Conservation (phyloP, 306 rosid species). For the Alnus glutinosa region DNA sequence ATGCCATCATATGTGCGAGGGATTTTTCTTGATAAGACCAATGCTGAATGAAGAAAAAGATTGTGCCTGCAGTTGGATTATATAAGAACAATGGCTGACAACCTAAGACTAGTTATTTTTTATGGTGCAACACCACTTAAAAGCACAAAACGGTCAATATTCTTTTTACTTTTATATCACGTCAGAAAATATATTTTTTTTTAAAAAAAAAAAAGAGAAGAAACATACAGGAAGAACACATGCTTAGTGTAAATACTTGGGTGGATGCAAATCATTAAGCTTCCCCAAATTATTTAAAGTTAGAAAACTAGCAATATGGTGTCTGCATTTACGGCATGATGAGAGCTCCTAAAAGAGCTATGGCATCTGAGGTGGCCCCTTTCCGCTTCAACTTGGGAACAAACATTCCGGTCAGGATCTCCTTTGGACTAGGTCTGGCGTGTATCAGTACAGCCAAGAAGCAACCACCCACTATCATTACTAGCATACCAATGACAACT, state of each 20-base stretch:
- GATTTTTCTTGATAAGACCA: slow-evolving; percentile 21
- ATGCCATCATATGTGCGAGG: slow-evolving; percentile 16
- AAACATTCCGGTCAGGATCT: slow-evolving; percentile 10
- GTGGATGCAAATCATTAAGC: neutral
- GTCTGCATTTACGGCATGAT: slow-evolving; percentile 21
- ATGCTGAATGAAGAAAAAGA: slow-evolving; percentile 25
- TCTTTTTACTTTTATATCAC: too few species aligned
- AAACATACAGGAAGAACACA: too few species aligned
- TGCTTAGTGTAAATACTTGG: neutral
- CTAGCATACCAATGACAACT: neutral
- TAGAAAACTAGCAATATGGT: neutral
- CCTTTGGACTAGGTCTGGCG: slow-evolving; percentile 2
- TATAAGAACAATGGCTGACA: neutral
- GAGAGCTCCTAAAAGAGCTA: slow-evolving; percentile 26
- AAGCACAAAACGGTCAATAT: too few species aligned
- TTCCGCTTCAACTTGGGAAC: slow-evolving; percentile 11
- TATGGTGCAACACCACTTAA: neutral
- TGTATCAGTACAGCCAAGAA: slow-evolving; percentile 19
- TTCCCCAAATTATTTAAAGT: neutral
- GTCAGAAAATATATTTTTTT: too few species aligned
- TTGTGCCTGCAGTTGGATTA: slow-evolving; percentile 20
- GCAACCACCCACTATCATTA: slow-evolving; percentile 15
- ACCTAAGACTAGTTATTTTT: neutral
- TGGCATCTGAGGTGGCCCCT: slow-evolving; percentile 6
- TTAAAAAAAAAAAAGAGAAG: too few species aligned